Percentiles rank a stretch among this genome's conserved stretches.
Evolutionary conservation across 2,329 filamentous ascomycete genomes (phyloP).

Genomic region (Cladosporium sp.): DNA sequence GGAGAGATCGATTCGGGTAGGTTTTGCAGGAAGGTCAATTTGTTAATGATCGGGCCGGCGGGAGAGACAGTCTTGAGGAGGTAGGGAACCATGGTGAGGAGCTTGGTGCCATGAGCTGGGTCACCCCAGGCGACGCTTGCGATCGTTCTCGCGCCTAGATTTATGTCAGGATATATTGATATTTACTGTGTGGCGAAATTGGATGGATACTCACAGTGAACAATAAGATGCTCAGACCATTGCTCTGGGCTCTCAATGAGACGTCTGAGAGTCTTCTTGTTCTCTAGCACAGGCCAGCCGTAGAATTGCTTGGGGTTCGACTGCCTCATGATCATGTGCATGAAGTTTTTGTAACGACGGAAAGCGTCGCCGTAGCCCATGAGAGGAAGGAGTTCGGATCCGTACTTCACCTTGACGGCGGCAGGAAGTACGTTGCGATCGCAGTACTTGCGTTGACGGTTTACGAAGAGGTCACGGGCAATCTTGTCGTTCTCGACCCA

Average conservation of each 20-base stretch:
- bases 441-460: constrained; percentile 35
- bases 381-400: constrained; percentile 36
- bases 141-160: constrained; percentile 31
- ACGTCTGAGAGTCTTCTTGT: constrained; percentile 37
- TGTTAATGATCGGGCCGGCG: constrained; percentile 37
- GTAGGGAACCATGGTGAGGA: constrained; percentile 35
- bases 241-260: constrained; percentile 34
- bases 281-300: constrained; percentile 35
- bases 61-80: constrained; percentile 39
- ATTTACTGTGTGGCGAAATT: background rate
- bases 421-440: constrained; percentile 39
- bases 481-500: constrained; percentile 40
- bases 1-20: constrained; percentile 34
- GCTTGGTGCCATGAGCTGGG: constrained; percentile 36
- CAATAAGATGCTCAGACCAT: constrained; percentile 38
- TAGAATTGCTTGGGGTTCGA: constrained; percentile 35
- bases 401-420: constrained; percentile 34
- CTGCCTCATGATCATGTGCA: constrained; percentile 38
- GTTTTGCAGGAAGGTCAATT: constrained; percentile 36
- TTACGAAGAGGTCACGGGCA: constrained; percentile 37
- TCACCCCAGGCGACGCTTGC: constrained; percentile 37
- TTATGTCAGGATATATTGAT: background rate
- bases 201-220: constrained; percentile 29
- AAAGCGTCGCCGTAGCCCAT: constrained; percentile 35
- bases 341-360: constrained; percentile 38